Evolutionary conservation across 768 basidiomycete species (phyloP), one percentile per base, ranked within the genome.

Genomic region (Agrocybe praecox): DNA sequence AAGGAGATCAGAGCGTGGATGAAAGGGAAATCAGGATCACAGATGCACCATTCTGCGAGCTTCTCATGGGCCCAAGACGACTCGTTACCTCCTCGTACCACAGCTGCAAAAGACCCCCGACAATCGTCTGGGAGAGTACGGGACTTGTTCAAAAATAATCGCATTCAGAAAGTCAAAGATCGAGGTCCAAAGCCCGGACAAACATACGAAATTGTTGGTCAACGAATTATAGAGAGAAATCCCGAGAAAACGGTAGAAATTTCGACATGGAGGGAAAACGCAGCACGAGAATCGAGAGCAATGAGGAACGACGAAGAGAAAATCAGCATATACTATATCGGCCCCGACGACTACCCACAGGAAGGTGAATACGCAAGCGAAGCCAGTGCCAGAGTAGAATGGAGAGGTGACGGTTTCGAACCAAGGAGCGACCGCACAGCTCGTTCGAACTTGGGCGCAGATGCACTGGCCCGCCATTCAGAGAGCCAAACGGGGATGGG

Each of bases 241-340:
- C 76, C 79, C 1, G 80, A 82, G 53, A 73, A 72, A 53, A 82
- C 81, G 8, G 80, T 82, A 6, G 82, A 80, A 46, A 79, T 87
- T 52, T 78, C 74, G 21, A 76, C 75, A 9, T 87, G 85, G 85
- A 71, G 83, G 32, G 80, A 85, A 62, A 78, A 81, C 44, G 80
- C 82, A 0, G 77, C 79, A 4, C 68, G 73, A 51, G 75, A 78
- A 29, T 29, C 26, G 26, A 29, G 9, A 29, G 26, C 66, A 43
- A 61, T 67, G 29, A 66, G 71, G 19, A 67, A 72, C 32, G 73
- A 73, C 6, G 77, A 76, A 47, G 56, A 58, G 3, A 69, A 58
- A 40, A 73, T 79, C 69, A 80, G 80, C 53, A 72, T 83, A 26
- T 80, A 80, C 66, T 81, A 75, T 63, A 65, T 80, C 56, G 72